Evolutionary conservation across 495 filamentous ascomycete species (phyloP).

Genomic region (Platismatia glauca): DNA sequence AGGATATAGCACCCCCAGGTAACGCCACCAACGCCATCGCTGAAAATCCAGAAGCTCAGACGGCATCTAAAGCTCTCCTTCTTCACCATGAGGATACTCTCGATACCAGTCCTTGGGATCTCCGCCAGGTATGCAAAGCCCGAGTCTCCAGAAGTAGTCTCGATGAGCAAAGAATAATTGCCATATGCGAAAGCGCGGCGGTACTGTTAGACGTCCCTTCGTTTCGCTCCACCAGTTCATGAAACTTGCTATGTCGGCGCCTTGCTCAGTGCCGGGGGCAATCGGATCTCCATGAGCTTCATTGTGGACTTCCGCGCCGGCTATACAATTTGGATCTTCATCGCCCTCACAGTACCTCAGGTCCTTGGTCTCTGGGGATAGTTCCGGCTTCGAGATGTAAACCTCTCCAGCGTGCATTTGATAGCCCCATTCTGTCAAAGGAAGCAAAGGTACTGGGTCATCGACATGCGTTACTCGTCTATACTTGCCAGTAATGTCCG

Average conservation of each 20-base stretch:
- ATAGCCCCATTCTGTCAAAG: constrained; percentile 81
- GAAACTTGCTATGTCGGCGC: constrained; percentile 22
- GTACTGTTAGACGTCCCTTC: constrained; percentile 40
- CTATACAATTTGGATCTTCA: constrained; percentile 61
- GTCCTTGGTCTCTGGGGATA: constrained; percentile 60
- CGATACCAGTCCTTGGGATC: constrained; percentile 61
- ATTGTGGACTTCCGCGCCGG: constrained; percentile 38
- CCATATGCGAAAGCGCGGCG: constrained; percentile 65
- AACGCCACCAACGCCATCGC: constrained; percentile 14
- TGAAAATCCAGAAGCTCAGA: constrained; percentile 1
- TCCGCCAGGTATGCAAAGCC: constrained; percentile 79
- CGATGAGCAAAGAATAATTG: constrained; percentile 89
- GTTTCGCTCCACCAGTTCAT: constrained; percentile 19
- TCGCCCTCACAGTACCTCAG: constrained; percentile 63
- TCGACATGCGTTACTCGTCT: constrained; percentile 75
- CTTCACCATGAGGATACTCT: constrained; percentile 26
- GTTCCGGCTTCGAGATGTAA: constrained; percentile 60
- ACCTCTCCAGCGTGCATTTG: constrained; percentile 76
- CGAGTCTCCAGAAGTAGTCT: constrained; percentile 93
- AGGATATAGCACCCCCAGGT: background rate
- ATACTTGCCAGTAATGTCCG: constrained; percentile 40
- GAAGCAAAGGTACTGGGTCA: constrained; percentile 85
- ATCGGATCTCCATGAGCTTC: constrained; percentile 1
- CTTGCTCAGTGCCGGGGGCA: constrained; percentile 22
- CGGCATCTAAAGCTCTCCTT: background rate